These are phyloP conservation scores for Helenozyma rhizophorensis DNA, from an alignment of 805 yeast genomes.

Conservation along the genomic window DNA sequence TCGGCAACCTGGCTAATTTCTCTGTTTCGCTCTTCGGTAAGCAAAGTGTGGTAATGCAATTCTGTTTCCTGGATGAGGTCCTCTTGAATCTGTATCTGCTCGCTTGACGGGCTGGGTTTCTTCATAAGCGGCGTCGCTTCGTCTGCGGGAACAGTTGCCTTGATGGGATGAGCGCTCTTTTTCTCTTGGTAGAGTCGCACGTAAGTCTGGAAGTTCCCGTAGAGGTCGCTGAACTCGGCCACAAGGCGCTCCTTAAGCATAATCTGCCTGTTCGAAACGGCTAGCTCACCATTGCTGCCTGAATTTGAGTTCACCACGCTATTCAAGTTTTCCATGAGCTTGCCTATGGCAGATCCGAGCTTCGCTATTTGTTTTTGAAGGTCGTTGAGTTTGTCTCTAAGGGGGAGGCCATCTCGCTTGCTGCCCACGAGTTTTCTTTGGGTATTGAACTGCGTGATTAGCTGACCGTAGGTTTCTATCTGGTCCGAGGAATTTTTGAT, in stretches of 20 bases:
- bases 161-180: conserved; percentile 25
- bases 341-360: conserved; percentile 28
- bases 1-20: conserved; percentile 70
- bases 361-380: conserved; percentile 27
- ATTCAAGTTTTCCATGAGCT: conserved; percentile 28
- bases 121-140: conserved; percentile 40
- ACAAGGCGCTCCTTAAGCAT: conserved; percentile 50
- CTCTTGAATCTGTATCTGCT: conserved; percentile 30
- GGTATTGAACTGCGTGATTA: conserved; percentile 48
- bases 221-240: conserved; percentile 52
- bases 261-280: conserved; percentile 34
- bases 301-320: conserved; percentile 18
- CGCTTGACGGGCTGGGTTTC: conserved; percentile 13
- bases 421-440: conserved; percentile 51
- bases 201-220: conserved; percentile 38
- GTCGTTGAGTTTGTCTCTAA: conserved; percentile 34
- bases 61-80: conserved; percentile 43
- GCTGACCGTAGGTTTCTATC: conserved; percentile 43
- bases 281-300: conserved; percentile 16
- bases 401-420: conserved; percentile 38
- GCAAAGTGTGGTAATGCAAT: conserved; percentile 56
- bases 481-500: conserved; percentile 35
- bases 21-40: conserved; percentile 68
- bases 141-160: conserved; percentile 8
- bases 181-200: conserved; percentile 48